A percentile compares a stretch with the other conserved stretches of the same genome.
Conservation (phyloP, 1,139 yeast species). For the Sugiyamaella pinicola region DNA sequence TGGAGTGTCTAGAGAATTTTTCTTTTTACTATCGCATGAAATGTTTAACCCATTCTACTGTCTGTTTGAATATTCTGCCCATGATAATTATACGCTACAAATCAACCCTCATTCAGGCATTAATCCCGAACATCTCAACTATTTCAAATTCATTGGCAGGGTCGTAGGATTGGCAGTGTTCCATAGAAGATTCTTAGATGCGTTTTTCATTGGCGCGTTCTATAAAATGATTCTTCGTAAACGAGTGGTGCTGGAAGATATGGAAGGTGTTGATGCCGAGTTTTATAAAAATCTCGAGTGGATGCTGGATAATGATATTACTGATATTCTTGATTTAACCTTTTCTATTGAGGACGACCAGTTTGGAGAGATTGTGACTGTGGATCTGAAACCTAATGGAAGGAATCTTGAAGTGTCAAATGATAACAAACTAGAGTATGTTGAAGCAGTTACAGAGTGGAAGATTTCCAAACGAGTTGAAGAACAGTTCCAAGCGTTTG, state of each 20-base stretch:
- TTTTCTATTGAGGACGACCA: conserved; percentile 95
- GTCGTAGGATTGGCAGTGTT: conserved; percentile 97
- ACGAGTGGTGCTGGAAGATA: conserved; percentile 91
- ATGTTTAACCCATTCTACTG: conserved; percentile 99
- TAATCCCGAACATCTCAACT: conserved; percentile 96
- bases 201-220: conserved; percentile 96
- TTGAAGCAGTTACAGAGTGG: conserved; percentile 95
- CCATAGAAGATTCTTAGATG: conserved; percentile 97
- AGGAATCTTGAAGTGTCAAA: conserved; percentile 87
- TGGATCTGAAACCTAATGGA: conserved; percentile 90
- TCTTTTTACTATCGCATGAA: conserved; percentile 93
- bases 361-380: conserved; percentile 89
- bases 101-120: conserved; percentile 98
- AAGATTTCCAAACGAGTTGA: conserved; percentile 89
- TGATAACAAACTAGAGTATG: conserved; percentile 93
- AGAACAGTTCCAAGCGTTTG: conserved; percentile 93
- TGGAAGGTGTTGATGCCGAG: conserved; percentile 99
- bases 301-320: conserved; percentile 93
- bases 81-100: conserved; percentile 95
- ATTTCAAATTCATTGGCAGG: conserved; percentile 97
- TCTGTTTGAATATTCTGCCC: conserved; percentile 94
- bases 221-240: conserved; percentile 97
- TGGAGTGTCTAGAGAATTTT: conserved; percentile 97
- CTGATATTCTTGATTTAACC: conserved; percentile 81
- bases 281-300: conserved; percentile 92